phyloP scores from a whole-genome alignment of 768 basidiomycete genomes.

The Daedalea quercina region DNA sequence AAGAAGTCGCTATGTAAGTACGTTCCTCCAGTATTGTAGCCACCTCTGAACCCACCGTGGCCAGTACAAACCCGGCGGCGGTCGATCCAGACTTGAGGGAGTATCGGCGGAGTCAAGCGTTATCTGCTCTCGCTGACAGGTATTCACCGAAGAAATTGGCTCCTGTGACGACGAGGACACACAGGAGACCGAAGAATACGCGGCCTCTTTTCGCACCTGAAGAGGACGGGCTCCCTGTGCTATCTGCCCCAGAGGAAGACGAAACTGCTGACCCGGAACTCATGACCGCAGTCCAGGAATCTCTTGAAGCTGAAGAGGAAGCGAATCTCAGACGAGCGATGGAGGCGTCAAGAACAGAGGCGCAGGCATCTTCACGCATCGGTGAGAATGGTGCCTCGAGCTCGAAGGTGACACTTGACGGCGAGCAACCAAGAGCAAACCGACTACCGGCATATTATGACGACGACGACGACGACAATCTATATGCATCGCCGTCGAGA shows the following conservation, averaged over 20 bases:
- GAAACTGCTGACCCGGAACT: slow-evolving; percentile 52
- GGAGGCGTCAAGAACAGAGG: slow-evolving; percentile 19
- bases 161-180: slow-evolving; percentile 25
- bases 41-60: slow-evolving; percentile 10
- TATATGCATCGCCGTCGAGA: slow-evolving; percentile 45
- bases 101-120: slow-evolving; percentile 53
- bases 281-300: slow-evolving; percentile 56
- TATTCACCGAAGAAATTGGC: slow-evolving; percentile 32
- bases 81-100: slow-evolving; percentile 60
- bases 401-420: slow-evolving; percentile 7
- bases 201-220: slow-evolving; percentile 50
- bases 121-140: slow-evolving; percentile 51
- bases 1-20: slow-evolving; percentile 68
- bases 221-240: slow-evolving; percentile 34
- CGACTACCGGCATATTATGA: not conserved
- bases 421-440: not conserved
- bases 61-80: slow-evolving; percentile 11
- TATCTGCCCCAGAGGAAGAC: slow-evolving; percentile 13
- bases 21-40: not conserved
- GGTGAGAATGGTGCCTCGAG: slow-evolving; percentile 11
- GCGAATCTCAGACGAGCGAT: slow-evolving; percentile 22
- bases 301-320: slow-evolving; percentile 38
- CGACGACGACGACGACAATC: slow-evolving; percentile 35
- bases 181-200: slow-evolving; percentile 27
- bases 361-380: too few relatives aligned